Base-by-base conservation (phyloP, 768 basidiomycete genomes). In the Mycena galopus region DNA sequence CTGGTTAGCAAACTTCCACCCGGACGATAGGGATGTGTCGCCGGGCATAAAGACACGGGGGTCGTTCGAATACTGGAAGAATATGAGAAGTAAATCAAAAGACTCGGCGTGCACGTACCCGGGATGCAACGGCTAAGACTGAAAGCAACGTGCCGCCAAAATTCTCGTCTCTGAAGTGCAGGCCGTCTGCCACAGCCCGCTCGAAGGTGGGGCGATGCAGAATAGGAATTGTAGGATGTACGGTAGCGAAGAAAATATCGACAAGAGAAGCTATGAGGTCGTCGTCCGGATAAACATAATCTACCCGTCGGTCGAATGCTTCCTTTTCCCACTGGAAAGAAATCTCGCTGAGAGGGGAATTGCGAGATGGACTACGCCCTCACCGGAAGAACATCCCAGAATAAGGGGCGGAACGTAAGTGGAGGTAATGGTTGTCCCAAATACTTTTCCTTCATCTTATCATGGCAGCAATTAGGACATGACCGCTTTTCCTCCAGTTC, bases 131-230 rank as follows among this genome's bases (percentile, higher is more conserved):
- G 0, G 94, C 93, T 77, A 92, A 92, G 0, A 93, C 86, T 4
- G 91, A 81, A 5, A 95, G 86, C 50, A 95, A 88, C 0, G 86
- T 84, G 32, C 85, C 81, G 0, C 85, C 88, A 77, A 95, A 94
- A 0, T 83, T 77, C 0, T 79, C 32, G 63, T 93, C 86, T 5
- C 79, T 81, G 10, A 87, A 76, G 78, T 94, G 89, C 11, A 88
- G 77, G 0, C 86, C 85, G 4, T 86, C 81, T 0, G 76, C 76
- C 19, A 92, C 76, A 35, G 86, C 84, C 23, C 82, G 81, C 67
- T 90, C 84, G 73, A 95, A 95, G 11, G 88, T 87, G 0, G 91
- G 90, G 1, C 88, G 86, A 75, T 95, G 94, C 5, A 96, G 80
- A 5, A 95, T 79, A 0, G 94, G 94, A 4, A 86, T 19, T 4